Evolutionary conservation across 306 rosid species (phyloP).

Genomic region (Lathyrus sativus): DNA sequence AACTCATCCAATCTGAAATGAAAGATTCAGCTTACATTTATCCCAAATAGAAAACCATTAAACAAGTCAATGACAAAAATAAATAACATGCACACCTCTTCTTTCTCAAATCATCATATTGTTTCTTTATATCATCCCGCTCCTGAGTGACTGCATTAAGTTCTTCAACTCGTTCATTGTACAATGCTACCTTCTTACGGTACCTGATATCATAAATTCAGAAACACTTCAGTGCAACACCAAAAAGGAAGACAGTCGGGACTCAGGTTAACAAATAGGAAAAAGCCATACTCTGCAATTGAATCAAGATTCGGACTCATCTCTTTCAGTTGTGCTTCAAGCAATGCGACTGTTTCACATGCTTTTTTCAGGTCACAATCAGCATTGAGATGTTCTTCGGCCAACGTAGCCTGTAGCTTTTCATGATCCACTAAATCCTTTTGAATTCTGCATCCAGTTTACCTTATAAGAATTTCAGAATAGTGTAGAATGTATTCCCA

Average conservation of each 20-base stretch:
- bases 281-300: slow-evolving; percentile 72
- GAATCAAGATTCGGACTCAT: slow-evolving; percentile 98
- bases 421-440: slow-evolving; percentile 82
- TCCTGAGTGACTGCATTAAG: slow-evolving; percentile 80
- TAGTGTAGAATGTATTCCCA: slow-evolving; percentile 19
- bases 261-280: slow-evolving; percentile 20
- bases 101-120: slow-evolving; percentile 86
- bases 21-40: slow-evolving; percentile 26
- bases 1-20: slow-evolving; percentile 83
- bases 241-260: slow-evolving; percentile 2
- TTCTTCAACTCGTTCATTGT: slow-evolving; percentile 88
- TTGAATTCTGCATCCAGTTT: slow-evolving; percentile 64
- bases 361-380: slow-evolving; percentile 71
- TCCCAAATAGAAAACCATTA: slow-evolving; percentile 4
- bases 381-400: slow-evolving; percentile 56
- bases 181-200: slow-evolving; percentile 71
- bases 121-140: slow-evolving; percentile 81
- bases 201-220: slow-evolving; percentile 52
- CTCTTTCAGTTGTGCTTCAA: slow-evolving; percentile 90
- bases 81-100: slow-evolving; percentile 57
- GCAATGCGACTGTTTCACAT: slow-evolving; percentile 70
- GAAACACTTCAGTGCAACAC: slow-evolving; percentile 35
- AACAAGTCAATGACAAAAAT: slow-evolving; percentile 9
- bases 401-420: slow-evolving; percentile 70
- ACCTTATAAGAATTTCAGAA: slow-evolving; percentile 32